Evolutionary conservation across 2,329 filamentous ascomycete genomes (phyloP), one percentile per base, ranked within the genome.

Genomic region (Venturia oleaginea): DNA sequence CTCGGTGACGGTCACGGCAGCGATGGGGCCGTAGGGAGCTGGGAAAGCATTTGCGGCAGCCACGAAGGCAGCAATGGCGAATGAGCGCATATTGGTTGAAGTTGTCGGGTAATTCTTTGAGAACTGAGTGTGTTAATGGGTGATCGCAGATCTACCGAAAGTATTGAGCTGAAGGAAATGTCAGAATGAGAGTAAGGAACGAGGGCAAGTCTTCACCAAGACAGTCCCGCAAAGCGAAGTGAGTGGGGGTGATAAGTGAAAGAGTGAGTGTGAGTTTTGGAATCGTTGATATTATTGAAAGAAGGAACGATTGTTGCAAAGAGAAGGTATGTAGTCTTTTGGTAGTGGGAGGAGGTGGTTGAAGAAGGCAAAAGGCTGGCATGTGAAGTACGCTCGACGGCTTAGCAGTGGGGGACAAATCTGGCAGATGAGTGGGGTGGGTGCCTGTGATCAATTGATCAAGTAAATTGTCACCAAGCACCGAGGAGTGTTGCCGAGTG

Each of bases 1-100:
- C 40, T 65, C 30, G 43, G 65, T 65, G 30, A 65, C 63, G 42
- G 64, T 66, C 6, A 40, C 42, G 64, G 27, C 64, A 34, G 34
- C 61, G 19, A 15, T 54, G 51, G 34, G 5, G 24, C 17, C 51
- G 51, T 55, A 55, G 19, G 1, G 17, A 13, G 57, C 62, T 51
- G 62, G 51, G 55, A 54, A 46, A 27, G 64, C 61, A 48, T 27
- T 42, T 37, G 51, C 61, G 62, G 65, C 38, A 30, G 37, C 61
- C 24, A 42, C 65, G 43, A 66, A 43, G 46, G 55, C 63, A 37
- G 65, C 64, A 51, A 63, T 46, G 61, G 51, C 22, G 27, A 62
- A 34, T 34, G 64, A 54, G 42, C 48, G 64, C 64, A 65, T 65
- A 15, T 51, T 65, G 61, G 10, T 60, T 22, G 19, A 22, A 11